Conservation (phyloP, 2,329 filamentous ascomycete genomes). For the Canariomyces notabilis region DNA sequence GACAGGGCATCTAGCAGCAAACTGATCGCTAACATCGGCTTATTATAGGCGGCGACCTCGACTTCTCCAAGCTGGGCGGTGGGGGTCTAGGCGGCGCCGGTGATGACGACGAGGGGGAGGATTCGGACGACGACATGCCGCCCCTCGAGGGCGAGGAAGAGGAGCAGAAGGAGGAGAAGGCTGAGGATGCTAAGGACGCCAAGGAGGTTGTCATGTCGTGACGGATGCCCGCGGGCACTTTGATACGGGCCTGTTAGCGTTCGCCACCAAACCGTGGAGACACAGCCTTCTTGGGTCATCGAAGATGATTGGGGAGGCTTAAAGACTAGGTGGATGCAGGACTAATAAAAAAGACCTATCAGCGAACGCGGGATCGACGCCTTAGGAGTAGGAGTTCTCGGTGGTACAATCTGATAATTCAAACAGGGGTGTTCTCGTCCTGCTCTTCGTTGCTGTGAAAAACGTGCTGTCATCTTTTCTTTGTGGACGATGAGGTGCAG, state of each 20-base stretch:
- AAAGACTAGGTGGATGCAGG: conserved; percentile 5
- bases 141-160: conserved; percentile 64
- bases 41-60: conserved; percentile 54
- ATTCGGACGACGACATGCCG: conserved; percentile 79
- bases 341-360: conserved; percentile 1
- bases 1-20: not conserved
- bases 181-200: conserved; percentile 36
- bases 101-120: conserved; percentile 48
- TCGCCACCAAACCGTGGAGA: not conserved
- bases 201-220: conserved; percentile 15
- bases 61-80: conserved; percentile 85
- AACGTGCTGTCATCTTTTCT: too few relatives aligned
- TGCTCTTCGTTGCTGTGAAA: too few relatives aligned
- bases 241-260: not conserved
- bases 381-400: conserved; percentile 6
- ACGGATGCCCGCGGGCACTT: not conserved
- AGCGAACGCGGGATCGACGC: not conserved
- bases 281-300: not conserved
- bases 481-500: too few relatives aligned
- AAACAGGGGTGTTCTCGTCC: conserved; percentile 12
- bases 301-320: not conserved
- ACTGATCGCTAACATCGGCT: conserved; percentile 18
- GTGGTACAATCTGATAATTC: conserved; percentile 15
- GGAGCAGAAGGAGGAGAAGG: conserved; percentile 37
- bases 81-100: too few relatives aligned